Base-by-base conservation (phyloP, 2,329 filamentous ascomycete genomes). In the Orbilia quercus region DNA sequence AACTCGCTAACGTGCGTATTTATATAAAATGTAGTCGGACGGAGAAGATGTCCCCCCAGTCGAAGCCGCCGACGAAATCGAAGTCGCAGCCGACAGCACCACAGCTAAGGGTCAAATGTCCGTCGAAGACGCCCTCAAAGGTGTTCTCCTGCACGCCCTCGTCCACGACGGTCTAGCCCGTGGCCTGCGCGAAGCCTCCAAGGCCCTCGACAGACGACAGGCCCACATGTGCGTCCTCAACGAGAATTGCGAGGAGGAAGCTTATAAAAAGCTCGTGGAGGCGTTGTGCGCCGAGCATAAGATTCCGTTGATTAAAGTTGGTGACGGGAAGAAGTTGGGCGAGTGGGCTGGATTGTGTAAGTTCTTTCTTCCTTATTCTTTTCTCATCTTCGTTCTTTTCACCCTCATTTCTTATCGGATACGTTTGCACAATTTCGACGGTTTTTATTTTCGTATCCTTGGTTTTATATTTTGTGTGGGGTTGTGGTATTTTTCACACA, bases 151-250 rank as follows among this genome's bases (percentile, higher is more conserved):
- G 88, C 91, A 98, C 82, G 90, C 95, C 77, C 91, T 99, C 80
- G 97, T 98, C 90, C 94, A 99, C 90, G 95, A 99, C 83, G 95
- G 95, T 83, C 93, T 99, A 80, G 95, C 95, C 82, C 93, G 95
- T 80, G 95, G 95, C 85, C 92, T 99, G 81, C 93, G 95, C 80
- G 95, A 99, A 86, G 95, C 95, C 78, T 92, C 90, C 86, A 99
- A 99, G 89, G 94, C 95, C 77, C 92, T 99, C 81, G 95, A 99
- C 85, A 90, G 95, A 82, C 92, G 95, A 82, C 91, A 99, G 87
- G 95, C 95, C 75, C 95, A 99, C 87, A 98, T 99, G 93, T 99
- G 95, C 84, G 95, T 99, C 79, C 90, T 99, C 81, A 99, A 99
- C 89, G 95, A 99, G 89, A 90, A 91, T 79, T 99, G 95, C 88